Conservation (phyloP, 768 basidiomycete species). For the Russula vinacea region DNA sequence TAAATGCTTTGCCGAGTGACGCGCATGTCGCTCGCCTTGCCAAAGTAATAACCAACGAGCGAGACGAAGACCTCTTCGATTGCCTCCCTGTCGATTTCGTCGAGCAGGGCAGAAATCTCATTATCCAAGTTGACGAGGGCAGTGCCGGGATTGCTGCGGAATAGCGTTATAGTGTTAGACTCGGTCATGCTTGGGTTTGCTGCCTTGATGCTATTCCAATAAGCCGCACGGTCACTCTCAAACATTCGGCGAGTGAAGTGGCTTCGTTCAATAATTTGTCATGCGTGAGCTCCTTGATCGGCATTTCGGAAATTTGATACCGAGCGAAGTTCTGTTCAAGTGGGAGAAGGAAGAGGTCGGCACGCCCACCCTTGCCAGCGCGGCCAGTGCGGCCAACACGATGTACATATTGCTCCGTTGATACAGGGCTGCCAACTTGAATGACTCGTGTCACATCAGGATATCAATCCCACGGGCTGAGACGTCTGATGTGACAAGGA, state of each 20-base stretch:
- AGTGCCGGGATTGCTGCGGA: slow-evolving; percentile 6
- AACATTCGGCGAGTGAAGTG: slow-evolving; percentile 44
- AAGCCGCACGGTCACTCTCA: slow-evolving; percentile 45
- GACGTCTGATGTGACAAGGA: slow-evolving; percentile 84
- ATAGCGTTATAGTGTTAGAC: neutral
- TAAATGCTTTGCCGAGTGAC: slow-evolving; percentile 12
- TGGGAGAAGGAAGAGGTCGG: slow-evolving; percentile 75
- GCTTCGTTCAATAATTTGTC: slow-evolving; percentile 49
- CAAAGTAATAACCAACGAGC: slow-evolving; percentile 27
- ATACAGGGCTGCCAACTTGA: slow-evolving; percentile 78
- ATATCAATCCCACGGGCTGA: slow-evolving; percentile 90
- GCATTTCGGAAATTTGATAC: slow-evolving; percentile 60
- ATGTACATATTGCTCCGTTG: slow-evolving; percentile 74
- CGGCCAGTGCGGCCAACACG: slow-evolving; percentile 85
- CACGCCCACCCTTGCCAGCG: slow-evolving; percentile 56
- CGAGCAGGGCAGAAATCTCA: slow-evolving; percentile 17
- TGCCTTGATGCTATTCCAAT: slow-evolving; percentile 32
- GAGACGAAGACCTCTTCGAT: slow-evolving; percentile 27
- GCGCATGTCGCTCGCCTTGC: slow-evolving; percentile 14
- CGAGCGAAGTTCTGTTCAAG: slow-evolving; percentile 73
- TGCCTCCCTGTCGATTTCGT: slow-evolving; percentile 18
- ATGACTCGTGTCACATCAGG: slow-evolving; percentile 86
- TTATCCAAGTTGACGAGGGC: slow-evolving; percentile 29
- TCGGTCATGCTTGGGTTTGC: neutral
- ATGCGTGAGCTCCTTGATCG: slow-evolving; percentile 58